These are phyloP conservation scores for Xerocomus potaroensis DNA, from an alignment of 768 basidiomycete genomes.

Conservation along the genomic window DNA sequence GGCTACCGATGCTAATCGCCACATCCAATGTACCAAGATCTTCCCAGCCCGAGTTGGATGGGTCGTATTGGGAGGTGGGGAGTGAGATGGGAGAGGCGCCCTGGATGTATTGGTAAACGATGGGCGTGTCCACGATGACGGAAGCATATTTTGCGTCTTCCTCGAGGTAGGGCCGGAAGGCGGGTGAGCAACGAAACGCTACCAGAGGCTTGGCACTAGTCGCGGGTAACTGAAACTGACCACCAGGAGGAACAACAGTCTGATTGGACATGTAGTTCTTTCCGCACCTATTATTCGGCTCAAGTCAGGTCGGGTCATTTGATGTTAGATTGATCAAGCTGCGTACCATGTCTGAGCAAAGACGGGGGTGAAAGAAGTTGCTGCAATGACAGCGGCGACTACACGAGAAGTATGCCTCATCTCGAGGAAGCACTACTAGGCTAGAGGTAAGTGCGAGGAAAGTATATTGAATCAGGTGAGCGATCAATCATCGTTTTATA, in stretches of 20 bases:
- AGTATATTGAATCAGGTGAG: background rate
- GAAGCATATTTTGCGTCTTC: slow-evolving; percentile 29
- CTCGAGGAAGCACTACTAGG: background rate
- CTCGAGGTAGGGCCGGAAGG: slow-evolving; percentile 44
- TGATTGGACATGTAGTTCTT: slow-evolving; percentile 44
- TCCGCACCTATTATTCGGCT: slow-evolving; percentile 39
- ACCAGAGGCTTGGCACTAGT: slow-evolving; percentile 36
- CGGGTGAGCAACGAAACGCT: slow-evolving; percentile 44
- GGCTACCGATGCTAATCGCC: slow-evolving; percentile 28
- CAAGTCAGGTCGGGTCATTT: too few species aligned
- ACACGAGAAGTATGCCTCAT: slow-evolving; percentile 17
- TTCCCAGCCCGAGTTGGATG: background rate
- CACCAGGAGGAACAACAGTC: slow-evolving; percentile 41
- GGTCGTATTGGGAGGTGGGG: background rate
- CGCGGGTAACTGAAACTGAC: slow-evolving; percentile 38
- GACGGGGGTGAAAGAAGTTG: slow-evolving; percentile 2
- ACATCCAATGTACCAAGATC: slow-evolving; percentile 20
- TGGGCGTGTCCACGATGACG: slow-evolving; percentile 37
- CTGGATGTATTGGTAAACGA: slow-evolving; percentile 34
- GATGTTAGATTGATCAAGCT: background rate
- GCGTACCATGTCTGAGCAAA: slow-evolving; percentile 27
- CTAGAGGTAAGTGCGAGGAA: background rate
- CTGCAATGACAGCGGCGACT: slow-evolving; percentile 9
- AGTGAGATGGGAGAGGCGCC: slow-evolving; percentile 33
- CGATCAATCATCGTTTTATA: background rate